A percentile compares a stretch with the other conserved stretches of the same genome.
These are phyloP conservation scores for Onygenales sp. DNA, from an alignment of 2,329 filamentous ascomycete genomes.

Conservation along the genomic window DNA sequence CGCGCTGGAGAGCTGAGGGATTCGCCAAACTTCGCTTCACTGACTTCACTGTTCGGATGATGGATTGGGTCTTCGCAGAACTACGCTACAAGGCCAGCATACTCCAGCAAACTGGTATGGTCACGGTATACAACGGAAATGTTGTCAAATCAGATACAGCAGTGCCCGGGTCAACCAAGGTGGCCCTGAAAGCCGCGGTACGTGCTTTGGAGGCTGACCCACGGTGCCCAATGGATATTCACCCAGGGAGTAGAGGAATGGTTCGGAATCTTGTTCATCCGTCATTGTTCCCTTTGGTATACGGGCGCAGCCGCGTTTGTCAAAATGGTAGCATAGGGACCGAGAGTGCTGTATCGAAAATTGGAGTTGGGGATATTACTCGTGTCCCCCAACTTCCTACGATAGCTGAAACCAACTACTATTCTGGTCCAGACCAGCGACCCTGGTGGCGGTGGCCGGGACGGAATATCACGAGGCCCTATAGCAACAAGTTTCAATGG, in stretches of 20 bases:
- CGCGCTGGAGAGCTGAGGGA: constrained; percentile 26
- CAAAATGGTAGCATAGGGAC: constrained; percentile 11
- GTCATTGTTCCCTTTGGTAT: constrained; percentile 36
- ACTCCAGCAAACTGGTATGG: constrained; percentile 29
- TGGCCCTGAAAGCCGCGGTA: constrained; percentile 39
- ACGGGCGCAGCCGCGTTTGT: constrained; percentile 18
- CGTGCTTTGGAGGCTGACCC: constrained; percentile 44
- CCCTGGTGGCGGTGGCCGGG: too few species aligned
- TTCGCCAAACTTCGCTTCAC: constrained; percentile 3
- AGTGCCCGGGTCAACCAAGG: constrained; percentile 30
- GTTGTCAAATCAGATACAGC: constrained; percentile 47
- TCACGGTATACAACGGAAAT: constrained; percentile 35
- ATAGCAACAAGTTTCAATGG: constrained; percentile 34
- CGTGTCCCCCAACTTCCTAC: not conserved
- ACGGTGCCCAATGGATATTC: constrained; percentile 50
- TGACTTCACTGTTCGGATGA: constrained; percentile 25
- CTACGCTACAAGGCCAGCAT: constrained; percentile 39
- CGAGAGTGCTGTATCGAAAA: constrained; percentile 15
- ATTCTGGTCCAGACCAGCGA: too few species aligned
- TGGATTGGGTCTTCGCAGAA: constrained; percentile 36
- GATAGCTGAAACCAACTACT: not conserved
- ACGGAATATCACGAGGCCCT: not conserved
- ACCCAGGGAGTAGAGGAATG: constrained; percentile 47
- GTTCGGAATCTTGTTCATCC: constrained; percentile 59
- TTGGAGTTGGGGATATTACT: constrained; percentile 12